Base-by-base conservation (phyloP, 257 asterid species). In the Solanum lycopersicoides region DNA sequence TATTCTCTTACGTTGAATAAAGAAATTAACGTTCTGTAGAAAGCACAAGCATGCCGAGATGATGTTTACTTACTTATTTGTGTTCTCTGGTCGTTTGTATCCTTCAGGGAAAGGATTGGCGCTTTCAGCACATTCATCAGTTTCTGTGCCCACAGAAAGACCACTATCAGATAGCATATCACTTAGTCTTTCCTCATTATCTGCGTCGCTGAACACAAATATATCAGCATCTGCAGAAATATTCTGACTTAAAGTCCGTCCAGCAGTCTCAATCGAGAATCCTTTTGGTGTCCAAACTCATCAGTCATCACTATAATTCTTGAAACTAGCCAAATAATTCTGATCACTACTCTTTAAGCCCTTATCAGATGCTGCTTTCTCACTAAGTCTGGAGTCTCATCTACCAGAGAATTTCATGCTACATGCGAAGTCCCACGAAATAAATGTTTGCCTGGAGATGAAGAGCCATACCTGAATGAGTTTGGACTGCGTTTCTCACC, bases 381-480 rank as follows among this genome's bases (percentile, higher is more conserved):
- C 85, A 37, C 20, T 59, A 50, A 68, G 82, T 69, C 35, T 41
- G 5, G 85, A 86, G 86, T 63, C 88, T 73, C 68, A 89, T 34
- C 86, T 60, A 73, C 74, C 74, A 28, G 88, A 89, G 15, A 45
- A 76, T 68, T 85, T 87, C 86, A 88, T 68, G 90, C 87, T 86
- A 86, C 60, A 69, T 83, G 14, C 82, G 68, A 80, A 72, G 89
- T 88, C 42, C 86, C 89, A 37, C 11, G 37, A 10, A 50, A 74
- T 59, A 74, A 72, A 75, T 41, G 9, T 85, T 77, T 90, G 44
- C 77, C 83, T 68, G 87, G 89, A 80, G 89, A 87, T 75, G 85
- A 65, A 71, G 89, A 82, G 68, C 87, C 91, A 83, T 94, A 93
- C 98, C 98, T 93, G 87, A 88, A 87, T 86, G 95, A 90, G 88